phyloP scores from a whole-genome alignment of 2,329 filamentous ascomycete genomes.

The Cryphonectria parasitica region DNA sequence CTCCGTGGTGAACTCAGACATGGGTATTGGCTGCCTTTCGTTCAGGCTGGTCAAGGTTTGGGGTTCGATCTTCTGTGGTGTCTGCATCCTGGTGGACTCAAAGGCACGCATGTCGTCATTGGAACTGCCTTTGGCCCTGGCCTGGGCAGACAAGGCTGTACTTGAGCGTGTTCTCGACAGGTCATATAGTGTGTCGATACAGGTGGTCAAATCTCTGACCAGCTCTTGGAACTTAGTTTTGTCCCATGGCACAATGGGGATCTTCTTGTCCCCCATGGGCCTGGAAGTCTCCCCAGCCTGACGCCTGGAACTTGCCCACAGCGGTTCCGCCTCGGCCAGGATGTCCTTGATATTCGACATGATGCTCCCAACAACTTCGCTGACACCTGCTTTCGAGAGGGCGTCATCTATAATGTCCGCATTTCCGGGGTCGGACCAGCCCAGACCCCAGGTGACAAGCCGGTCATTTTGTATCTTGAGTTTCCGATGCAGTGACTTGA shows the following conservation, averaged over 20 bases:
- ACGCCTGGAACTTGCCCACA: slow-evolving; percentile 66
- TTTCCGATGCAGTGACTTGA: slow-evolving; percentile 73
- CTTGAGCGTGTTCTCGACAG: slow-evolving; percentile 68
- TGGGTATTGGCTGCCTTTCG: slow-evolving; percentile 44
- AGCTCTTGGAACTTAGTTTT: slow-evolving; percentile 76
- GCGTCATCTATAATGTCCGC: slow-evolving; percentile 73
- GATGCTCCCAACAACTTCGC: slow-evolving; percentile 77
- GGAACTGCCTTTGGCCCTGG: slow-evolving; percentile 40
- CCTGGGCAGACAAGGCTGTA: slow-evolving; percentile 41
- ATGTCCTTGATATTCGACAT: slow-evolving; percentile 82
- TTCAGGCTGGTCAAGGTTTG: slow-evolving; percentile 53
- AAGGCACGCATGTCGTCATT: slow-evolving; percentile 56
- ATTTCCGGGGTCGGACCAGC: slow-evolving; percentile 76
- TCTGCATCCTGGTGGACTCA: slow-evolving; percentile 63
- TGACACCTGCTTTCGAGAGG: slow-evolving; percentile 73
- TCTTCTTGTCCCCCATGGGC: slow-evolving; percentile 53
- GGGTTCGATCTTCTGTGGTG: slow-evolving; percentile 64
- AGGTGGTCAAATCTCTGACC: slow-evolving; percentile 73
- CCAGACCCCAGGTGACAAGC: slow-evolving; percentile 77
- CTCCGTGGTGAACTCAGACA: slow-evolving; percentile 40
- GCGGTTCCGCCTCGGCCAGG: slow-evolving; percentile 73
- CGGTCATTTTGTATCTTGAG: slow-evolving; percentile 80
- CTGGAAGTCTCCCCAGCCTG: slow-evolving; percentile 45
- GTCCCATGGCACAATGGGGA: slow-evolving; percentile 65
- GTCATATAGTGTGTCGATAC: slow-evolving; percentile 80